Base-by-base conservation (phyloP, 1,139 yeast species). In the Taiozyma onychis region DNA sequence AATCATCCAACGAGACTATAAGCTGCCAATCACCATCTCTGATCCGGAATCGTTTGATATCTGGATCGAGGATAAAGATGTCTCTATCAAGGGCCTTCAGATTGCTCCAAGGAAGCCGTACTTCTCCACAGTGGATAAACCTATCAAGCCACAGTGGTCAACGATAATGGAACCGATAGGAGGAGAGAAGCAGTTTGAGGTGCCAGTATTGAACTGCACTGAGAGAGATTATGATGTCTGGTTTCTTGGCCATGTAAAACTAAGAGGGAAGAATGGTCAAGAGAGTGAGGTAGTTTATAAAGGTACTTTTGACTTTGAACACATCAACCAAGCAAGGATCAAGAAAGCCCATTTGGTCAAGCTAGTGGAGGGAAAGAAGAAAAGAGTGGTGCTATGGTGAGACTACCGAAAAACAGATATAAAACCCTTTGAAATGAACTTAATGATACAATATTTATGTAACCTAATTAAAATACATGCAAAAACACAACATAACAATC, bases 301-400 rank as follows among this genome's bases (percentile, higher is more conserved):
- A 37, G 64, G 64, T 4, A 51, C 53, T 7, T 60, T 58, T 39
- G 61, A 57, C 39, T 51, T 55, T 27, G 64, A 59, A 26, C 63
- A 60, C 48, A 43, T 49, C 11, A 60, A 56, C n/a, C 61, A 59
- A 27, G 63, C 61, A 4, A 54, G 54, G 11, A 43, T 60, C 6
- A 26, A 37, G 2, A 52, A 53, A 7, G 60, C 60, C 0, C 55
- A 57, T 43, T 44, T 60, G 42, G 50, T 57, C 11, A 50, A 41
- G 21, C 45, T 41, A 2, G 48, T 51, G 2, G 47, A 54, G 3
- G 62, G 62, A 1, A 51, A 57, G 41, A 54, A 55, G 27, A 48
- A 43, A 11, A 51, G 56, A 35, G 51, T 48, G 13, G 43, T 54
- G 2, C 46, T 60, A 32, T 59, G 64, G 64, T 21, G 13, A 27